Evolutionary conservation across 1,139 yeast species (phyloP).

Genomic region (Debaryomyces coudertii): DNA sequence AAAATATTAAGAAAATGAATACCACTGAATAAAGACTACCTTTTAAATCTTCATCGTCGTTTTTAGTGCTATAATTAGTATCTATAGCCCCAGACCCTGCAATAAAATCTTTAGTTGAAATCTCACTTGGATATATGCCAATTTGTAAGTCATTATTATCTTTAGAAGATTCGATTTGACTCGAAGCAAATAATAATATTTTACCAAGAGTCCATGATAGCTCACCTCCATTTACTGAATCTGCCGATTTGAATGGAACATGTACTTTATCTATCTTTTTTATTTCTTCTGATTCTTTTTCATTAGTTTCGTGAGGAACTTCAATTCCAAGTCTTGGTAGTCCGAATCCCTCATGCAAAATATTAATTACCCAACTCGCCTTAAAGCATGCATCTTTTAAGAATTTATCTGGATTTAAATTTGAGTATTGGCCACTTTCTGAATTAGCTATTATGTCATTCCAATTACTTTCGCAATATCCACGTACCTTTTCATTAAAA

Average conservation of each 20-base stretch:
- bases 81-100: constrained; percentile 34
- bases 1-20: constrained; percentile 23
- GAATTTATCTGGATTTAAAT: constrained; percentile 46
- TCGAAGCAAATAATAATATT: constrained; percentile 60
- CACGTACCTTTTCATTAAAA: constrained; percentile 61
- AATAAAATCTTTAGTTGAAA: constrained; percentile 45
- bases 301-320: constrained; percentile 25
- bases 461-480: constrained; percentile 74
- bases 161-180: constrained; percentile 41
- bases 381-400: constrained; percentile 75
- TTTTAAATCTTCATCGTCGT: constrained; percentile 13
- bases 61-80: constrained; percentile 29
- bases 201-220: constrained; percentile 71
- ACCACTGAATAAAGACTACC: constrained; percentile 19
- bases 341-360: constrained; percentile 78
- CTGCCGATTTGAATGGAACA: constrained; percentile 63
- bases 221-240: constrained; percentile 60
- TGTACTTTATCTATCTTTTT: constrained; percentile 37
- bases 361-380: constrained; percentile 78
- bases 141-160: constrained; percentile 28
- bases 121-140: constrained; percentile 59
- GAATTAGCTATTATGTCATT: constrained; percentile 49
- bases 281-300: constrained; percentile 22
- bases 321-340: constrained; percentile 67
- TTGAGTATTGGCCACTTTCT: constrained; percentile 54